These are phyloP conservation scores for Neonectria magnoliae DNA, from an alignment of 2,329 filamentous ascomycete genomes.

Conservation along the genomic window DNA sequence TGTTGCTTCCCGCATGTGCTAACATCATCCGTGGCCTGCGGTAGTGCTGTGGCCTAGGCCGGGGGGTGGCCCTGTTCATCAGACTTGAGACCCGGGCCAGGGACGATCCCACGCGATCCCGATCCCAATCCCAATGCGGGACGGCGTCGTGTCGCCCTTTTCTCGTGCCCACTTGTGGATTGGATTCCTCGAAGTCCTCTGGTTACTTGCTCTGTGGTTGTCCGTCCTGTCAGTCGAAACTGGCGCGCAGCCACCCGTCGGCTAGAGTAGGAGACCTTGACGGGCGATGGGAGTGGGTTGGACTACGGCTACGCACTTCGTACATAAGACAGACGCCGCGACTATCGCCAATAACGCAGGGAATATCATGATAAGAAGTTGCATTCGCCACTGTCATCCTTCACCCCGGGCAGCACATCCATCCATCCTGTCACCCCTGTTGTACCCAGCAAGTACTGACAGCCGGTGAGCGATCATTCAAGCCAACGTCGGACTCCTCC, in stretches of 20 bases:
- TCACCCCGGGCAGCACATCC: slow-evolving; percentile 1
- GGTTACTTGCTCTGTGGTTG: background rate
- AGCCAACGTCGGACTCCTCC: background rate
- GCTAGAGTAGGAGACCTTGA: slow-evolving; percentile 16
- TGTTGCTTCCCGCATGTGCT: background rate
- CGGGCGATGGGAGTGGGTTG: background rate
- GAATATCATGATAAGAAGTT: slow-evolving; percentile 6
- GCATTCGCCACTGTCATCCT: background rate
- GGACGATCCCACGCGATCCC: slow-evolving; percentile 18
- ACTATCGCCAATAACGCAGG: background rate
- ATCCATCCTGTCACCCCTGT: background rate
- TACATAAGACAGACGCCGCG: background rate
- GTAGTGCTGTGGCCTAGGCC: background rate
- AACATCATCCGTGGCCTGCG: background rate
- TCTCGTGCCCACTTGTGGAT: slow-evolving; percentile 5
- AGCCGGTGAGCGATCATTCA: slow-evolving; percentile 3
- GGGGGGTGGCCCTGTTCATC: slow-evolving; percentile 16
- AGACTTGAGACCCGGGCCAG: slow-evolving; percentile 3
- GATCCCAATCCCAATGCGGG: slow-evolving; percentile 18
- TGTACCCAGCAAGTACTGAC: slow-evolving; percentile 1
- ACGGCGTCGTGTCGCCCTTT: slow-evolving; percentile 17
- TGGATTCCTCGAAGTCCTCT: slow-evolving; percentile 6
- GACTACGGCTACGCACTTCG: background rate
- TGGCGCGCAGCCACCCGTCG: slow-evolving; percentile 35
- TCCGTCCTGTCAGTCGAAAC: slow-evolving; percentile 26